Evolutionary conservation across 257 asterid species (phyloP), one percentile per base, ranked within the genome.

Genomic region (Lithospermum erythrorhizon): DNA sequence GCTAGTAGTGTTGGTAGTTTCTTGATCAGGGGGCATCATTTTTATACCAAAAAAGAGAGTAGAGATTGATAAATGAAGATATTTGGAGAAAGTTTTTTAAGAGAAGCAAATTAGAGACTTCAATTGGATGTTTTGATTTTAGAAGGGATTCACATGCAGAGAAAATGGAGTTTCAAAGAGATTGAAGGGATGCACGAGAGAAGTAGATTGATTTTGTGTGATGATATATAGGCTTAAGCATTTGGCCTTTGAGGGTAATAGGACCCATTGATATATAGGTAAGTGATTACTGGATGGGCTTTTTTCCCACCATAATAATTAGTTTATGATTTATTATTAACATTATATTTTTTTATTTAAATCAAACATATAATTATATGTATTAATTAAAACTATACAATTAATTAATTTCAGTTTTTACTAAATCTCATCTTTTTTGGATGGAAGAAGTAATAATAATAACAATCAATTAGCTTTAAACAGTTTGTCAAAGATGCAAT

Each of bases 11-110:
- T 48, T 65, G 10, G 18, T 58, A 56, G 63, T 20, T 49, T 88
- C 89, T 78, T 81, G 94, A 65, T 82, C 83, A 21, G 83, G 90
- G 4, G 90, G 85, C 95, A 88, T 80, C 95, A 83, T 88, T 75
- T 72, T 55, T 1, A 53, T 58, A 41, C 64, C 63, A 22, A 27
- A 67, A 24, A 20, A 29, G 47, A 21, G 45, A 41, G 49, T 0
- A 41, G 41, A 45, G 5, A 53, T 2, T 21, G 10, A 53, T 9
- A 19, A 52, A 53, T n/a, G 27, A 53, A 9, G 13, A 49, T 5
- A 14, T 49, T 15, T 0, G 54, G 54, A 49, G 15, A 14, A 4
- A 49, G 4, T 4, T 0, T 5, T 17, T 17, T 17, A 14, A 21
- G 14, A 20, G 30, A 13, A 41, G 57, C 14, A 41, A 5, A 45